Evolutionary conservation across 345 rosid genomes (phyloP), one percentile per base, ranked within the genome.

Genomic region (Lumnitzera littorea): DNA sequence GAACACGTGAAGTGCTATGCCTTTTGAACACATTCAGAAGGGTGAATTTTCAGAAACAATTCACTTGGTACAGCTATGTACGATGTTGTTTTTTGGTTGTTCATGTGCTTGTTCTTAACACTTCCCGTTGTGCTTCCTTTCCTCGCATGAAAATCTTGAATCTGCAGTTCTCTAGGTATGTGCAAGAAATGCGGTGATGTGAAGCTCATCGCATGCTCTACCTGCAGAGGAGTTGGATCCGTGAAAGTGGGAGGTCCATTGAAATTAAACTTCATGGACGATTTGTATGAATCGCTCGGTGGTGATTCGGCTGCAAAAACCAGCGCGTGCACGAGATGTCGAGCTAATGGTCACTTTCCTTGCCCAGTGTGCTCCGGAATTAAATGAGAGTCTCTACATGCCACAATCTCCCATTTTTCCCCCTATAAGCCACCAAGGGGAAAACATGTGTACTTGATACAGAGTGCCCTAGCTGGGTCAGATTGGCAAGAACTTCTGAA

Each of bases 161-260:
- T 62, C 27, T 78, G 79, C 84, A 90, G 96, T 36, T 81, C 91
- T 1, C 80, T 94, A 29, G 92, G 91, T 36, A 80, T 90, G 91
- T 94, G 99, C 74, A 80, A 61, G 62, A 90, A 69, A 70, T 94
- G 99, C 12, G 97, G 97, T 2, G 87, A 86, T 74, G 70, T 90
- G 52, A 79, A 69, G 90, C 64, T 77, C 73, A 70, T 83, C 68
- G 87, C 99, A 0, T 94, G 97, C 79, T 75, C 84, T 5, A 80
- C 69, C 6, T 94, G 99, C 49, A 83, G 78, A 76, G 97, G 99
- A 47, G 78, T 73, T n/a, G 90, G 97, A 51, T 62, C 57, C 2
- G 72, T 86, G 53, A 94, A 75, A 65, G 74, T 76, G 60, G 76
- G 80, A 14, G 91, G 84, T 43, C 66, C 66, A 3, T 67, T 87